These are phyloP conservation scores for Daldinia grandis DNA, from an alignment of 495 filamentous ascomycete species.

Conservation along the genomic window DNA sequence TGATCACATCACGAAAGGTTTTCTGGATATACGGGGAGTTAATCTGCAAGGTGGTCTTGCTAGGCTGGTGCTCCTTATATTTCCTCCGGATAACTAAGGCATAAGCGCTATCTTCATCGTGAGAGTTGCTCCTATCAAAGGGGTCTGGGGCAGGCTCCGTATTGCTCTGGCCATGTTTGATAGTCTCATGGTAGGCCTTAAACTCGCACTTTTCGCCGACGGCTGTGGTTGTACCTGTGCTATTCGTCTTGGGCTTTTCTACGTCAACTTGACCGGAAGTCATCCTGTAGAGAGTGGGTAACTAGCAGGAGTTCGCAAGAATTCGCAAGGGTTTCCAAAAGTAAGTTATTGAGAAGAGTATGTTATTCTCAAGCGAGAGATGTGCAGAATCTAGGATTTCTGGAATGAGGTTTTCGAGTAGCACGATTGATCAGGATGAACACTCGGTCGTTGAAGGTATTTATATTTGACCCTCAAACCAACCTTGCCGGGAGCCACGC, in stretches of 20 bases:
- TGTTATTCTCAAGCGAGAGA: background rate
- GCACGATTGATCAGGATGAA: background rate
- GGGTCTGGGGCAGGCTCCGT: constrained; percentile 26
- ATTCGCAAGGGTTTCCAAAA: background rate
- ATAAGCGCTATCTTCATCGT: constrained; percentile 39
- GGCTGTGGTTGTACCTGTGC: background rate
- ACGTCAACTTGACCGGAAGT: background rate
- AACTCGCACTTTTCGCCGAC: constrained; percentile 40
- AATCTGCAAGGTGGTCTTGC: constrained; percentile 49
- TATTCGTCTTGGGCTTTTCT: constrained; percentile 7
- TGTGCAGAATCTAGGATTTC: background rate
- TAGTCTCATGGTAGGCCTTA: constrained; percentile 42
- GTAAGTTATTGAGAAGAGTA: background rate
- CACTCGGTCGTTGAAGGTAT: background rate
- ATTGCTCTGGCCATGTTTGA: constrained; percentile 25
- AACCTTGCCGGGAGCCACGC: background rate
- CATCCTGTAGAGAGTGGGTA: background rate
- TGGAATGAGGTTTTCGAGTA: background rate
- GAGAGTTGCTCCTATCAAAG: constrained; percentile 24
- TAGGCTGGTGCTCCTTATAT: constrained; percentile 38
- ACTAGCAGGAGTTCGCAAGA: background rate
- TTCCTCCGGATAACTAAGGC: constrained; percentile 49
- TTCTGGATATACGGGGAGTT: constrained; percentile 55
- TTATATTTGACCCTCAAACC: background rate
- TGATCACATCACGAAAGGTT: constrained; percentile 47